phyloP scores from a whole-genome alignment of 106 monocot genomes.

The Dendrobium nobile region DNA sequence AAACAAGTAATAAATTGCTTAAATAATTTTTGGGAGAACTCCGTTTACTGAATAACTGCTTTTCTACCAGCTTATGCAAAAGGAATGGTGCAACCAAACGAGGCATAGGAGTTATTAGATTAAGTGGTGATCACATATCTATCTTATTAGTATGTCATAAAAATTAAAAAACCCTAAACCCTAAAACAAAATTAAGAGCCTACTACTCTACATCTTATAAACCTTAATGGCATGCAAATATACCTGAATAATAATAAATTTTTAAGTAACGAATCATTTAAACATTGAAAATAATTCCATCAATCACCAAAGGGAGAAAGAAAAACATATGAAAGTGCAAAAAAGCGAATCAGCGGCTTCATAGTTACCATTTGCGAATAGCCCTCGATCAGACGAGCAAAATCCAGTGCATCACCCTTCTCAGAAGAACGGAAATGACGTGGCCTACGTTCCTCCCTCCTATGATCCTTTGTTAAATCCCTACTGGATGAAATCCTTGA shows the following conservation, averaged over 20 bases:
- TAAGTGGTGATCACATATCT: too few species aligned
- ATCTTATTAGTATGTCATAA: too few species aligned
- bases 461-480: slow-evolving; percentile 6
- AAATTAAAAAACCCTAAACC: too few species aligned
- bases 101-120: too few species aligned
- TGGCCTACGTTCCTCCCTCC: slow-evolving; percentile 15
- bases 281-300: not conserved
- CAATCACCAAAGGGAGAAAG: not conserved
- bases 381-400: slow-evolving; percentile 51
- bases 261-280: not conserved
- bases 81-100: too few species aligned
- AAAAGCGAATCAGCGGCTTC: not conserved
- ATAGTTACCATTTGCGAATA: slow-evolving; percentile 59
- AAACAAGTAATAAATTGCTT: too few species aligned
- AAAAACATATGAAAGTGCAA: not conserved
- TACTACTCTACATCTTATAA: not conserved
- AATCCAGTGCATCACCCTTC: slow-evolving; percentile 33
- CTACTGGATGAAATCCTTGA: slow-evolving; percentile 4
- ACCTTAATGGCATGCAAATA: not conserved
- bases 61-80: too few species aligned
- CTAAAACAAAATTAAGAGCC: too few species aligned
- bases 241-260: not conserved
- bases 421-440: not conserved
- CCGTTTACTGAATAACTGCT: too few species aligned
- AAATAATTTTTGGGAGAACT: too few species aligned